Conservation (phyloP, 345 rosid species). For the Anastatica hierochuntica region DNA sequence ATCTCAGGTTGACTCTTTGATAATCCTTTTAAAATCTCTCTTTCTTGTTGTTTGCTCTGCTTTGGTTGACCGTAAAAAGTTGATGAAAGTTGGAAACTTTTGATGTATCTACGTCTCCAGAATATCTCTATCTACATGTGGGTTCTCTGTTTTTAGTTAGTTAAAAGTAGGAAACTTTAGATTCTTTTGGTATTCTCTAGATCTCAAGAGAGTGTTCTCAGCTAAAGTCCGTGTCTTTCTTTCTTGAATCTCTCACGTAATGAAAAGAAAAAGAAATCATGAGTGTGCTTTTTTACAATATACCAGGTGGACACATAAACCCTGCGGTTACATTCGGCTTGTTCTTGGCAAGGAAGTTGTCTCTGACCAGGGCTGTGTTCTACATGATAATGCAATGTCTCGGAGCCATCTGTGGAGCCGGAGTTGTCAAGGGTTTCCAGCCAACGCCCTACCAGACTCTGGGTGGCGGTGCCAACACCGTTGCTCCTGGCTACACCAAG, state of each 20-base stretch:
- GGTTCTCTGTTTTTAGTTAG: no score
- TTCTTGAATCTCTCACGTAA: no score
- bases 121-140: background rate
- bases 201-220: no score
- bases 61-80: no score
- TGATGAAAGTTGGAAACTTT: background rate
- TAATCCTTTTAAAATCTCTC: background rate
- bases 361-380: slow-evolving; percentile 25
- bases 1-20: slow-evolving; percentile 9
- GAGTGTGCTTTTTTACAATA: background rate
- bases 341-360: slow-evolving; percentile 26
- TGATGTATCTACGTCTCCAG: background rate
- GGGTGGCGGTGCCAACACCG: slow-evolving; percentile 42
- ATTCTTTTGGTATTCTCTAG: no score
- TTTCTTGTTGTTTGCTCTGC: background rate
- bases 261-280: no score
- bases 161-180: no score
- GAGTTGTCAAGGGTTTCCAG: slow-evolving; percentile 41
- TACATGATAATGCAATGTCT: slow-evolving; percentile 33
- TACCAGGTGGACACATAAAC: slow-evolving; percentile 43
- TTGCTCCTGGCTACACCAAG: slow-evolving; percentile 34
- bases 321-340: slow-evolving; percentile 33
- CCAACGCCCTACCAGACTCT: slow-evolving; percentile 20
- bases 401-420: slow-evolving; percentile 38
- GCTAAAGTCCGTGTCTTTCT: no score